These are phyloP conservation scores for Sarocladium oryzae DNA, from an alignment of 2,329 filamentous ascomycete species.

Conservation along the genomic window DNA sequence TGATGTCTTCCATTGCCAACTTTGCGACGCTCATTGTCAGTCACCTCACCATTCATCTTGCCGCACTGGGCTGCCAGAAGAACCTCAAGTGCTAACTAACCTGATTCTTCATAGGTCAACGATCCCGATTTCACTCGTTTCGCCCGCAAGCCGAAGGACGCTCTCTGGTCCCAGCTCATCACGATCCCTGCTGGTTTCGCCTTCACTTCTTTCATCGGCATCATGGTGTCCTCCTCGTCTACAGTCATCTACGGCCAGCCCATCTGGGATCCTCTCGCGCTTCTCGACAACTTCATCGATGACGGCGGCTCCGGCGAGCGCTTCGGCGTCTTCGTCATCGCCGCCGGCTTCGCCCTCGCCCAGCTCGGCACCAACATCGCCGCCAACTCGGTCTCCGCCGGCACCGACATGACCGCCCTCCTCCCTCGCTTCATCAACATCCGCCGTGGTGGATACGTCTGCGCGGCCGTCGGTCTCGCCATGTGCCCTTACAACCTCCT, in stretches of 20 bases:
- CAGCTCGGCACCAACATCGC: conserved; percentile 84
- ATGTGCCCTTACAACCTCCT: conserved; percentile 87
- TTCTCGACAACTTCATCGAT: conserved; percentile 61
- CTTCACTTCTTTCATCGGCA: conserved; percentile 78
- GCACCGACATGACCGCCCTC: conserved; percentile 75
- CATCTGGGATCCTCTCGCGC: conserved; percentile 67
- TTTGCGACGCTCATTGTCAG: conserved; percentile 71
- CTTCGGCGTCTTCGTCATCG: conserved; percentile 70
- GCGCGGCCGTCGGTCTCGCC: conserved; percentile 68
- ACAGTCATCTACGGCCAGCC: conserved; percentile 58
- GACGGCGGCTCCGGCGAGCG: conserved; percentile 63
- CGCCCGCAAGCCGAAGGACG: conserved; percentile 66
- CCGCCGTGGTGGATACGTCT: conserved; percentile 80
- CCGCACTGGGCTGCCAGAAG: too few relatives aligned
- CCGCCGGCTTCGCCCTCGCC: conserved; percentile 65
- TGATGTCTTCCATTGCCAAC: conserved; percentile 87
- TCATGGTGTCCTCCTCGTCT: conserved; percentile 69
- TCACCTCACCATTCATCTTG: too few relatives aligned
- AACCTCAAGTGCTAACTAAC: too few relatives aligned
- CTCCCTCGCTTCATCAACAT: conserved; percentile 78
- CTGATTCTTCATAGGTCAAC: conserved; percentile 47
- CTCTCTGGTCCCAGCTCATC: conserved; percentile 73
- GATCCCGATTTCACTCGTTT: conserved; percentile 84
- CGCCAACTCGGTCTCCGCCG: conserved; percentile 77
- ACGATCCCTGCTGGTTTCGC: conserved; percentile 67